Percentiles rank a stretch among this genome's conserved stretches.
Evolutionary conservation across 1,284 basidiomycete genomes (phyloP).

Genomic region (Exobasidium rhododendri): DNA sequence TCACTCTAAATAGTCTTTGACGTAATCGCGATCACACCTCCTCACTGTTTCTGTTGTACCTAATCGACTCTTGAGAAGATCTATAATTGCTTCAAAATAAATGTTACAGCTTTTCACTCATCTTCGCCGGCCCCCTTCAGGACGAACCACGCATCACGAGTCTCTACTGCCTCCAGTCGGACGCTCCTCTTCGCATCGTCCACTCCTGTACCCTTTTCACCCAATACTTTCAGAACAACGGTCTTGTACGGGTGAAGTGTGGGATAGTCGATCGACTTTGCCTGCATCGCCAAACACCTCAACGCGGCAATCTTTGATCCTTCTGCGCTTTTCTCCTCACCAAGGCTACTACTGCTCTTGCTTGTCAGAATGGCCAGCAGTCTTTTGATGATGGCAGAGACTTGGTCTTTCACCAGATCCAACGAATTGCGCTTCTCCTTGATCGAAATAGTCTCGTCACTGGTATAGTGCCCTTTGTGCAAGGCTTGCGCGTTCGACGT

Average conservation of each 20-base stretch:
- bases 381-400: slow-evolving; percentile 2
- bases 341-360: slow-evolving; percentile 27
- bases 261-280: slow-evolving; percentile 72
- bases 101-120: too few species aligned
- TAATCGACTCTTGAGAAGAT: too few species aligned
- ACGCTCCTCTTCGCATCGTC: slow-evolving; percentile 42
- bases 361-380: slow-evolving; percentile 4
- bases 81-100: too few species aligned
- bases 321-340: slow-evolving; percentile 41
- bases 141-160: slow-evolving; percentile 10
- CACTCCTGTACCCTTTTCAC: slow-evolving; percentile 38
- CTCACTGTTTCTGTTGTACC: too few species aligned
- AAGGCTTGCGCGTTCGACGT: slow-evolving; percentile 58
- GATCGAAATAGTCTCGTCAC: slow-evolving; percentile 58
- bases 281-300: slow-evolving; percentile 69
- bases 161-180: slow-evolving; percentile 39
- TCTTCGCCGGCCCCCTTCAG: slow-evolving; percentile 6
- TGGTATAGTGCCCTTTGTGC: slow-evolving; percentile 69
- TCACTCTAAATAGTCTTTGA: too few species aligned
- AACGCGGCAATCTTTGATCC: slow-evolving; percentile 74
- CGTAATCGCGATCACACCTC: too few species aligned
- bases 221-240: slow-evolving; percentile 71
- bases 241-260: slow-evolving; percentile 71
- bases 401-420: slow-evolving; percentile 18
- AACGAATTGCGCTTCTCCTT: slow-evolving; percentile 8